Conservation (phyloP, 148 eudicot genomes). For the Fagopyrum esculentum region DNA sequence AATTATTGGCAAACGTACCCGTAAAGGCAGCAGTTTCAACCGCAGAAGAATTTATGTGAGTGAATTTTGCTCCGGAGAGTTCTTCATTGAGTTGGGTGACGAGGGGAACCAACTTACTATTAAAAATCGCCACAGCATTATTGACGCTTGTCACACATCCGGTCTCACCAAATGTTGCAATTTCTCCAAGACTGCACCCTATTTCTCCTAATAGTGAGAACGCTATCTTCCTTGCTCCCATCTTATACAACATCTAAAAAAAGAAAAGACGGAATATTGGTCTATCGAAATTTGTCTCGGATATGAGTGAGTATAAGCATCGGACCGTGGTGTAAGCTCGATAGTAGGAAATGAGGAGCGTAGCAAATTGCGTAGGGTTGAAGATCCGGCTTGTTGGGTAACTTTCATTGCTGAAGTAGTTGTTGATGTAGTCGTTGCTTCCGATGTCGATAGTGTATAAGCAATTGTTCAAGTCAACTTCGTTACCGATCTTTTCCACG, state of each 20-base stretch:
- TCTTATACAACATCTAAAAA: slow-evolving; percentile 31
- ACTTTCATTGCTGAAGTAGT: background rate
- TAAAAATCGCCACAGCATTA: slow-evolving; percentile 30
- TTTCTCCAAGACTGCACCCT: slow-evolving; percentile 53
- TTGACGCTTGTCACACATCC: slow-evolving; percentile 45
- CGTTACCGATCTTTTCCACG: background rate
- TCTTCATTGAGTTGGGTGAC: background rate
- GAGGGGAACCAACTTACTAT: slow-evolving; percentile 26
- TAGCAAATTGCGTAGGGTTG: background rate
- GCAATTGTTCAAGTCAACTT: background rate
- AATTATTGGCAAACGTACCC: background rate
- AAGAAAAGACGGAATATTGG: background rate
- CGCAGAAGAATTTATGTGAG: background rate
- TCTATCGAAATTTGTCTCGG: background rate
- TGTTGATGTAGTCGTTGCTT: slow-evolving; percentile 13
- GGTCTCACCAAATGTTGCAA: slow-evolving; percentile 16
- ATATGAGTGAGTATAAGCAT: background rate
- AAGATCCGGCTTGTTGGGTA: background rate
- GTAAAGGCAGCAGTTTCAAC: background rate
- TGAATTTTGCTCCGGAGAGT: background rate
- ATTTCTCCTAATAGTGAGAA: slow-evolving; percentile 52
- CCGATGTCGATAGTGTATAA: slow-evolving; percentile 8
- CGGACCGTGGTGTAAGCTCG: background rate
- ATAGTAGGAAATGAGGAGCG: background rate
- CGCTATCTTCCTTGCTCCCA: slow-evolving; percentile 56